Conservation (phyloP, 495 filamentous ascomycete genomes). For the Neurospora sp. region DNA sequence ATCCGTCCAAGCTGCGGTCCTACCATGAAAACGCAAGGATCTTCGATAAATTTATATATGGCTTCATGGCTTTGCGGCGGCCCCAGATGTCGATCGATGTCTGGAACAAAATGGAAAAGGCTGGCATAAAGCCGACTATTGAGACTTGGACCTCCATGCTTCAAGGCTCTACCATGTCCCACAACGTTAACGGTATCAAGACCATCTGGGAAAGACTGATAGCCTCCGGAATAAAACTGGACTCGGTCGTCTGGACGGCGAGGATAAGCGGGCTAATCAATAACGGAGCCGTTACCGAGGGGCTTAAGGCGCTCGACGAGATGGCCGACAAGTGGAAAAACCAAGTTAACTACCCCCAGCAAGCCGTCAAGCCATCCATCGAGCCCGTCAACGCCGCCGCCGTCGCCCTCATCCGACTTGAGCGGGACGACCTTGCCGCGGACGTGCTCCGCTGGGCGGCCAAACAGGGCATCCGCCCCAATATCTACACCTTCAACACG, state of each 20-base stretch:
- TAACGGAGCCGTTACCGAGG: slow-evolving; percentile 33
- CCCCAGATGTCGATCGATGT: slow-evolving; percentile 42
- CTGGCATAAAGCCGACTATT: slow-evolving; percentile 40
- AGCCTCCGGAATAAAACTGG: slow-evolving; percentile 40
- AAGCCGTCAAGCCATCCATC: slow-evolving; percentile 43
- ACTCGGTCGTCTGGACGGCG: slow-evolving; percentile 49
- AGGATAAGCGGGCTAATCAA: slow-evolving; percentile 50
- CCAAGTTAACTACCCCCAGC: slow-evolving; percentile 14
- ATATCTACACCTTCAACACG: slow-evolving; percentile 59
- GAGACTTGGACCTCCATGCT: slow-evolving; percentile 57
- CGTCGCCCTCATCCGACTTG: slow-evolving; percentile 24
- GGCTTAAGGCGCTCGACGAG: slow-evolving; percentile 46
- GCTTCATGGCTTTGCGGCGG: slow-evolving; percentile 38
- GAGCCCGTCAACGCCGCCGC: slow-evolving; percentile 55
- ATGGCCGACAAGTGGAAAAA: slow-evolving; percentile 46
- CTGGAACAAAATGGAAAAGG: slow-evolving; percentile 47
- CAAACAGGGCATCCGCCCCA: slow-evolving; percentile 45
- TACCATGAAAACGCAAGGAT: slow-evolving; percentile 19
- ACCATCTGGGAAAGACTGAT: slow-evolving; percentile 49
- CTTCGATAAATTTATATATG: slow-evolving; percentile 46
- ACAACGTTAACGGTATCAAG: slow-evolving; percentile 40
- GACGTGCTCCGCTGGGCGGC: slow-evolving; percentile 50
- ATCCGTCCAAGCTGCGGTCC: slow-evolving; percentile 9
- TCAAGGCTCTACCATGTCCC: slow-evolving; percentile 39
- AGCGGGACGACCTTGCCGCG: slow-evolving; percentile 23